Evolutionary conservation across 2,329 filamentous ascomycete genomes (phyloP).

Genomic region (Fusarium camptoceras): DNA sequence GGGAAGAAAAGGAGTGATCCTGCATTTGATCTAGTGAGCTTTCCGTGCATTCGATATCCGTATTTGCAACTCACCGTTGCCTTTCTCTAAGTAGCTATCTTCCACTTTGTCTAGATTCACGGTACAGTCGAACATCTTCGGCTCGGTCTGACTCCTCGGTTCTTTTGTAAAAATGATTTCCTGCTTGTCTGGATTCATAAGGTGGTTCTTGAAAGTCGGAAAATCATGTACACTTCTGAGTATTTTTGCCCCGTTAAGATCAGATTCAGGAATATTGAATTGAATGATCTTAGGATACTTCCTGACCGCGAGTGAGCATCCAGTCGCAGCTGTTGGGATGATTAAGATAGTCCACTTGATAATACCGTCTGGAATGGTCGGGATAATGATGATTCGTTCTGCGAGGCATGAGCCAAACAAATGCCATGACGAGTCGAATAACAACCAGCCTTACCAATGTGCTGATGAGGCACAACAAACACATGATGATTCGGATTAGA

Average conservation of each 20-base stretch:
- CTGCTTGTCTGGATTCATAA: not conserved
- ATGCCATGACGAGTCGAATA: not conserved
- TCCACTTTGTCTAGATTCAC: not conserved
- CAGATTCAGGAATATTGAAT: not conserved
- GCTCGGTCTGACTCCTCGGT: not conserved
- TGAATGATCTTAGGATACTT: not conserved
- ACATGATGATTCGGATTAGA: not conserved
- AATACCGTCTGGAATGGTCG: not conserved
- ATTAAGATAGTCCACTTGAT: not conserved
- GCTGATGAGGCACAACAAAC: not conserved
- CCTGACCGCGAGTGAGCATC: not conserved
- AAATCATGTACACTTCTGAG: not conserved
- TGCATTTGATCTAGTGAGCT: no score
- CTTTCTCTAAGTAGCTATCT: slow-evolving; percentile 1
- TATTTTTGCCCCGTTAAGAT: not conserved
- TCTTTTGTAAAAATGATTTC: not conserved
- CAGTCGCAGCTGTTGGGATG: not conserved
- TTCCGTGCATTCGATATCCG: no score
- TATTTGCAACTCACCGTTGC: not conserved
- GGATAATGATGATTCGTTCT: not conserved
- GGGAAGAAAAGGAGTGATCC: no score
- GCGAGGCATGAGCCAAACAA: not conserved
- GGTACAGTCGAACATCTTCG: slow-evolving; percentile 3
- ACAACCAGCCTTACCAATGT: not conserved
- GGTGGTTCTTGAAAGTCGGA: not conserved